These are phyloP conservation scores for Thermomyces lanuginosus DNA, from an alignment of 2,329 filamentous ascomycete species.

Conservation along the genomic window DNA sequence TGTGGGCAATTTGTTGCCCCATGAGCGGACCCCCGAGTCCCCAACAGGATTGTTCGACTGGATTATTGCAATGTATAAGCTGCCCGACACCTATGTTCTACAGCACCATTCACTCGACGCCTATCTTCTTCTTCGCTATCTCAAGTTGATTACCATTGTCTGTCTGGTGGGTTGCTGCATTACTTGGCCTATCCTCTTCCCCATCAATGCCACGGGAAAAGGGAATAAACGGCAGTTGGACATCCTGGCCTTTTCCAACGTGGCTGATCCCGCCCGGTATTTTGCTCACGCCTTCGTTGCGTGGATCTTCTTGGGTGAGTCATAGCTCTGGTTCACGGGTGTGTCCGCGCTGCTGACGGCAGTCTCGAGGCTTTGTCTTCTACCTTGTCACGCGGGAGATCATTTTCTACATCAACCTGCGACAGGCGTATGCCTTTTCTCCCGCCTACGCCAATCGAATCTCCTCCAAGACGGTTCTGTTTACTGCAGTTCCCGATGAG, in stretches of 20 bases:
- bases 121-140: conserved; percentile 76
- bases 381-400: conserved; percentile 75
- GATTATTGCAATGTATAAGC: conserved; percentile 48
- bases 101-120: conserved; percentile 86
- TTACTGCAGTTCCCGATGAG: conserved; percentile 63
- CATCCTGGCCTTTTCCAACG: conserved; percentile 62
- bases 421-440: conserved; percentile 80
- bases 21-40: conserved; percentile 42
- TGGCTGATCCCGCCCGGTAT: conserved; percentile 47
- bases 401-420: conserved; percentile 82
- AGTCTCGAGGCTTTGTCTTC: conserved; percentile 59
- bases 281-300: conserved; percentile 69
- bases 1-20: conserved; percentile 34
- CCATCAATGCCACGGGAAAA: conserved; percentile 72
- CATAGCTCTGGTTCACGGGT: background rate
- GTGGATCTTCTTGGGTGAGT: conserved; percentile 59
- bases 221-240: conserved; percentile 51
- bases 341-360: conserved; percentile 1
- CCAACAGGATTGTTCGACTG: conserved; percentile 50
- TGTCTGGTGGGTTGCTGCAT: conserved; percentile 70
- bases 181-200: conserved; percentile 78
- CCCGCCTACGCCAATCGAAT: conserved; percentile 70
- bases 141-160: conserved; percentile 62
- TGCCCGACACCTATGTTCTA: conserved; percentile 61
- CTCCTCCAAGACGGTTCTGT: conserved; percentile 78